These are phyloP conservation scores for Besnoitia besnoiti DNA, from an alignment of 169 alveolate species.

Conservation along the genomic window DNA sequence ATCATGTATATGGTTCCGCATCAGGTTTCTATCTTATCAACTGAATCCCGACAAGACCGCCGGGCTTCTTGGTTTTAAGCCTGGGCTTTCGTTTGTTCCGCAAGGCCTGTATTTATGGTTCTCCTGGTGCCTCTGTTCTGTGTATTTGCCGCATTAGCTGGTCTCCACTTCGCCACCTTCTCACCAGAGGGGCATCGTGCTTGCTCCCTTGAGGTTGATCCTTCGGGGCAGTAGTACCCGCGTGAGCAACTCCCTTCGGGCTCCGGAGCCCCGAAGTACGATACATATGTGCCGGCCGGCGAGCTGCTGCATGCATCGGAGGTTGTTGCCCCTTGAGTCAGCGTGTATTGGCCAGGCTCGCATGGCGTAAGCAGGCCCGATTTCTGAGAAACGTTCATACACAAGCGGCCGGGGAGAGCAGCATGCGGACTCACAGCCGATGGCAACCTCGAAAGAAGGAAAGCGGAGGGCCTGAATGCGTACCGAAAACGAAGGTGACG, in stretches of 20 bases:
- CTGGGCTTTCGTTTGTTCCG: too few species aligned
- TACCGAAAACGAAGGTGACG: too few species aligned
- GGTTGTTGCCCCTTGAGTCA: neutral
- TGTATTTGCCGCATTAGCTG: too few species aligned
- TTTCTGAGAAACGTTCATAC: neutral
- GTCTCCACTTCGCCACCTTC: too few species aligned
- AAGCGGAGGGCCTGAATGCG: too few species aligned
- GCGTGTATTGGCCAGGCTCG: neutral
- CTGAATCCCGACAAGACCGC: too few species aligned
- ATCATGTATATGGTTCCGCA: too few species aligned
- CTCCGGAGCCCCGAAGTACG: slow-evolving; percentile 10
- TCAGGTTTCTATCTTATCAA: too few species aligned
- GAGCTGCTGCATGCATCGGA: neutral
- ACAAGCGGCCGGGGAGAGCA: neutral
- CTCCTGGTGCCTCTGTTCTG: neutral
- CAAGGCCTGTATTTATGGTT: neutral
- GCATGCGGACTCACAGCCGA: neutral
- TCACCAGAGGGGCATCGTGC: neutral
- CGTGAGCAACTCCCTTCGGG: slow-evolving; percentile 68
- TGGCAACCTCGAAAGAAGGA: neutral
- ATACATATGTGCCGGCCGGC: neutral
- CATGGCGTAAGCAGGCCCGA: neutral
- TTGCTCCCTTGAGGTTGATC: slow-evolving; percentile 15
- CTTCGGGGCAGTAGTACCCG: slow-evolving; percentile 70
- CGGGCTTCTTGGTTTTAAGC: too few species aligned